Evolutionary conservation across 768 basidiomycete species (phyloP), one percentile per base, ranked within the genome.

Genomic region (Polyporus arcularius): DNA sequence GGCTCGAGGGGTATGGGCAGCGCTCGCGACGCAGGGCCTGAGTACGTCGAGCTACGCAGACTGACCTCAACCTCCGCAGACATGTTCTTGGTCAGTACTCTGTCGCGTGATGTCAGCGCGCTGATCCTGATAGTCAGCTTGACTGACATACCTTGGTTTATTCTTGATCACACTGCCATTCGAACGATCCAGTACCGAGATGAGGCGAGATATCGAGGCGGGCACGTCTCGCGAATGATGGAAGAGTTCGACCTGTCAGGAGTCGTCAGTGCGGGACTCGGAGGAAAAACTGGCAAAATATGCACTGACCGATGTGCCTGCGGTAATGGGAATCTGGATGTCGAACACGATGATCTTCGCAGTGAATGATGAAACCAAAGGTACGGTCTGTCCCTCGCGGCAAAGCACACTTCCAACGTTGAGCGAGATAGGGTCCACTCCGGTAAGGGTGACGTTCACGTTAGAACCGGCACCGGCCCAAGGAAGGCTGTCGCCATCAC

Each of bases 281-380:
- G 50, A 30, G 35, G 28, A 16, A 3, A 16, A 39, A 48, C 21
- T 26, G 16, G 21, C 26, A n/a, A 47, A 30, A 15, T 31, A 41
- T 4, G 3, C 14, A 65, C 65, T 63, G 72, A 95, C 95, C 43
- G 92, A 88, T 64, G 93, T 81, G 42, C 97, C 97, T 1, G 85
- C 80, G 11, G 88, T 94, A 64, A 99, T 90, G 0, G 97, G 97
- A 49, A 92, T 80, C 64, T 90, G 85, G 14, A 96, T 84, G 70
- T 99, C 97, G 71, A 99, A 98, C 4, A 97, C 84, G 58, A 99
- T 90, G 66, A 99, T 87, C 62, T 94, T 86, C 5, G 95, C 94
- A 6, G 80, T 85, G 73, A 98, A 98, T 14, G 78, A 73, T 6
- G 84, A 85, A 2, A 85, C 90, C 28, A 98, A 79, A 2, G 90